Base-by-base conservation (phyloP, 495 filamentous ascomycete genomes). In the Aspergillus indologenus region DNA sequence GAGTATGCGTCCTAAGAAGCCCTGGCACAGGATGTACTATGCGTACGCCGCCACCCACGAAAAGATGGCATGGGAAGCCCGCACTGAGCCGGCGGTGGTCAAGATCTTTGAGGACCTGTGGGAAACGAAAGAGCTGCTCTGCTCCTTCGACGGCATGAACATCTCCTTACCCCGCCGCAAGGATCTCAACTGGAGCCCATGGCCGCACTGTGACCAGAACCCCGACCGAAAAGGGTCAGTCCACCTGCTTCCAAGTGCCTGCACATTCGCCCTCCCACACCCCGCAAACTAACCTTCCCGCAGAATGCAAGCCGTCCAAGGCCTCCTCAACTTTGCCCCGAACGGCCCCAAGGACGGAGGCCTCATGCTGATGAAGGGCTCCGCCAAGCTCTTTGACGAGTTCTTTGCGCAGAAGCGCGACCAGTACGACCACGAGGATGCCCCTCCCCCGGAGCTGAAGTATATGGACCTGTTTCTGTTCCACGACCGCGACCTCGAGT, bases 181-280 rank as follows among this genome's bases (percentile, higher is more conserved):
- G 58, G 68, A 65, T 47, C 52, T 71, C 26, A 62, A 61, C 23
- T 64, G 67, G 59, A 71, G 56, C 24, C 68, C 70, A 8, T 76
- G 75, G 73, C 75, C 73, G 9, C 75, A 76, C 46, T 70, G 66
- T 49, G 75, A 78, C 51, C 75, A 78, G 60, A 70, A 69, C 56
- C 73, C 67, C 14, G 52, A 68, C 24, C 66, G 69, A 0, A 73
- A 73, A 51, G 75, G 75, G 58, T 63, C 24, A 15, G 62, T 29
- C 20, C 31, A 17, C 18, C 26, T n/a, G n/a, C n/a, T n/a, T n/a
- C n/a, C n/a, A n/a, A n/a, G n/a, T n/a, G n/a, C n/a, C n/a, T n/a
- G n/a, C n/a, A n/a, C n/a, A n/a, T n/a, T n/a, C n/a, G n/a, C n/a
- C n/a, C n/a, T n/a, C n/a, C n/a, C n/a, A n/a, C n/a, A n/a, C n/a